phyloP scores from a whole-genome alignment of 495 filamentous ascomycete genomes.

The Penicillium cataractarum region DNA sequence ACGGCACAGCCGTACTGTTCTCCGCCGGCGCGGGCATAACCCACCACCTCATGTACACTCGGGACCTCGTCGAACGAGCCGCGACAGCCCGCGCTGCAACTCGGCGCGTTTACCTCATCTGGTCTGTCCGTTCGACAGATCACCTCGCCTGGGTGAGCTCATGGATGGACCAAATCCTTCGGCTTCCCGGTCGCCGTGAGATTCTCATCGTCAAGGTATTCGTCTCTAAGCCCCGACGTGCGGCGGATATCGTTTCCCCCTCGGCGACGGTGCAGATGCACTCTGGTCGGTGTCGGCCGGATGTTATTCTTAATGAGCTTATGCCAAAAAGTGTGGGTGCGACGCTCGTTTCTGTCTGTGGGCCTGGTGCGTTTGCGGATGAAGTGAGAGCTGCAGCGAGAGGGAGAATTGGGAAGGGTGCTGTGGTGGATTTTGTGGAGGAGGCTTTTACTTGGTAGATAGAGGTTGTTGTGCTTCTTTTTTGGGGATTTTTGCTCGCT shows the following conservation, averaged over 20 bases:
- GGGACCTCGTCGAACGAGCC: constrained; percentile 72
- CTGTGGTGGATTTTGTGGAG: constrained; percentile 85
- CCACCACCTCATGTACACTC: constrained; percentile 78
- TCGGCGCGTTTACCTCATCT: constrained; percentile 79
- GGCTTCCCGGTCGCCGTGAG: constrained; percentile 79
- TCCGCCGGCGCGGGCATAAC: constrained; percentile 89
- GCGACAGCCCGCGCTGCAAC: constrained; percentile 72
- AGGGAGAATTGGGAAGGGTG: constrained; percentile 62
- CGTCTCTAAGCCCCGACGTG: constrained; percentile 72
- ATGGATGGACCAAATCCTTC: constrained; percentile 95
- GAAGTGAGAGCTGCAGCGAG: constrained; percentile 78
- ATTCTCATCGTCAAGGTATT: constrained; percentile 85
- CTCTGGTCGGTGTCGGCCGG: constrained; percentile 64
- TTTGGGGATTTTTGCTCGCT: constrained; percentile 1
- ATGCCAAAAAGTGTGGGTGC: constrained; percentile 77
- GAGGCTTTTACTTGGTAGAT: constrained; percentile 85
- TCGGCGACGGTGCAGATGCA: constrained; percentile 90
- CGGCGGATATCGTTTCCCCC: constrained; percentile 72
- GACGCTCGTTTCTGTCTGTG: constrained; percentile 85
- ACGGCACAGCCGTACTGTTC: constrained; percentile 85
- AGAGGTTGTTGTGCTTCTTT: not conserved
- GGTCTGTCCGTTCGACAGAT: constrained; percentile 87
- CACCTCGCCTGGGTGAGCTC: constrained; percentile 89
- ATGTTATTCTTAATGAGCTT: constrained; percentile 73
- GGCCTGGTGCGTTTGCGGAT: constrained; percentile 86